A percentile compares a stretch with the other conserved stretches of the same genome.
These are phyloP conservation scores for Fragaria iinumae DNA, from an alignment of 306 rosid genomes.

Conservation along the genomic window DNA sequence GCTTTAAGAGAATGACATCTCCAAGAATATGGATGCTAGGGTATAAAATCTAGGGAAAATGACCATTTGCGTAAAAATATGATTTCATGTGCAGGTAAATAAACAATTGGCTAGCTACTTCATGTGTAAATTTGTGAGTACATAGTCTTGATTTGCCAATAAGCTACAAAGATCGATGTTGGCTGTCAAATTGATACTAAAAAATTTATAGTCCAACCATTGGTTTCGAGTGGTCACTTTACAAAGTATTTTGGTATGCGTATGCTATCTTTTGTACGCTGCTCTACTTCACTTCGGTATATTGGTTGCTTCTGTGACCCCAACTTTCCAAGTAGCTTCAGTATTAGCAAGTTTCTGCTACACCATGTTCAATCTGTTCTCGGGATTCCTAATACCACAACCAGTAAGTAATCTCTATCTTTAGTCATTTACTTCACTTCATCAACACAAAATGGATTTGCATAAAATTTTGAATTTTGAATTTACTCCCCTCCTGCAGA, in stretches of 20 bases:
- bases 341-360: constrained; percentile 20
- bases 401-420: constrained; percentile 23
- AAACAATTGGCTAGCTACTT: not conserved
- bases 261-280: constrained; percentile 20
- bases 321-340: constrained; percentile 25
- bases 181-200: not conserved
- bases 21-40: too few relatives aligned
- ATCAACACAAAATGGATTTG: not conserved
- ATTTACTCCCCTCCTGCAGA: not conserved
- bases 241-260: constrained; percentile 27
- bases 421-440: not conserved
- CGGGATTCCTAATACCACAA: constrained; percentile 28
- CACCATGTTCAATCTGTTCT: constrained; percentile 27
- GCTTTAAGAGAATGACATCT: too few relatives aligned
- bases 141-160: not conserved
- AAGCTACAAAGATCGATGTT: not conserved
- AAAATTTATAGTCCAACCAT: constrained; percentile 4
- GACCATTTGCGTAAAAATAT: too few relatives aligned
- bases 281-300: constrained; percentile 31
- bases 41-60: too few relatives aligned
- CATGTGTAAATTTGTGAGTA: not conserved
- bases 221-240: constrained; percentile 27
- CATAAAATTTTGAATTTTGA: too few relatives aligned
- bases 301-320: constrained; percentile 29
- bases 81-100: not conserved